Evolutionary conservation across 148 eudicot species (phyloP), one percentile per base, ranked within the genome.

Genomic region (Selenicereus undatus): DNA sequence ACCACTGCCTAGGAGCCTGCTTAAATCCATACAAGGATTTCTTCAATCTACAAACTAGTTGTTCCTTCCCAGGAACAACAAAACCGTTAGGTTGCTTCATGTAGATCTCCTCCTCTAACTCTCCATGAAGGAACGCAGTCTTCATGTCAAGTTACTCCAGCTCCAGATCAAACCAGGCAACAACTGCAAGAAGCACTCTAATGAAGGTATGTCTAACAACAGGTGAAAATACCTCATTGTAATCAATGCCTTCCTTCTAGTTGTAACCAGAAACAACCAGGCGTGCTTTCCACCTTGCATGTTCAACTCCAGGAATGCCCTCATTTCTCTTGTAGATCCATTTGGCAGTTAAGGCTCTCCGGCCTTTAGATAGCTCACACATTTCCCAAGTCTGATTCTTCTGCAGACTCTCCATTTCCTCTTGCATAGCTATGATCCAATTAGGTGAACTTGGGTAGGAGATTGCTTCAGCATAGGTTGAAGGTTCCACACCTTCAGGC

Each of bases 1-100:
- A 80, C 73, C 78, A 80, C 30, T 73, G 78, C 18, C 78, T 56
- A 9, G 30, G 78, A 43, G 82, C 73, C 13, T 73, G 78, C 29
- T 74, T 80, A 2, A 74, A 32, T 8, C 82, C 78, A 73, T 62
- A 80, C 14, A 74, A 24, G 17, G 78, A 81, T 20, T 54, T 75
- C 66, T 52, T 75, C 65, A 75, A 26, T 12, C 4, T 5, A 20
- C 39, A 75, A 1, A 74, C 74, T 64, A 78, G n/a, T 20, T 74
- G 74, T 11, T 75, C 74, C 30, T 81, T 81, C 4, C 74, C 79
- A 2, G 43, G 36, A 48, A 74, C 45, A 1, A 24, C 14, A 22
- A 81, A 81, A 35, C 78, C 79, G 65, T 65, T 65, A 20, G 77
- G 82, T 72, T 72, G 52, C 11, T 72, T 0, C 20, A 54, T 81